Base-by-base conservation (phyloP, 371 early-diverging fungal species). In the Mucor indicus region DNA sequence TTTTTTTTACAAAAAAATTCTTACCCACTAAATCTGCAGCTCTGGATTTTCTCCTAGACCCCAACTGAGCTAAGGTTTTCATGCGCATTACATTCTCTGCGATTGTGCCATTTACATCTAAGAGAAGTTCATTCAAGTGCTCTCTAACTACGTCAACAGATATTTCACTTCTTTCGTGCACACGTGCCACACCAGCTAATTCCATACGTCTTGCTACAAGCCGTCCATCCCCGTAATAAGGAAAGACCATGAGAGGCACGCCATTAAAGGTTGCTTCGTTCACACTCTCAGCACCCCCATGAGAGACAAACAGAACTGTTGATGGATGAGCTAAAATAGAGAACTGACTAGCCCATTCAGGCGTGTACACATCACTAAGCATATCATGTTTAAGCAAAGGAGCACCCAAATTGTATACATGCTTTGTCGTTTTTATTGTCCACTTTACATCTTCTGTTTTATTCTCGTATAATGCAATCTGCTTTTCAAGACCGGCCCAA, bases 241-340 rank as follows among this genome's bases (percentile, higher is more conserved):
- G 70, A 17, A 52, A 36, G 0, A 57, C 42, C 10, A 65, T 37
- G 8, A 67, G 41, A 9, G 54, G 67, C 12, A 47, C 56, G 2
- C 65, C 62, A 23, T 54, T 46, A 29, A 43, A 65, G 0, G 63
- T 35, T 0, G 60, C 52, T 53, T 74, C 75, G 32, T 60, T 54
- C 0, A 60, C 20, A 15, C 66, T 65, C 22, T 53, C 61, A 3
- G 63, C 56, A 16, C 70, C 75, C 23, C 75, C 64, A 44, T 74
- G 75, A 2, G 64, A 57, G 3, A 74, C 43, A 48, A 74, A 74
- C 16, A 67, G 29, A 4, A 31, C 45, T 3, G 65, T 67, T 0
- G 65, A 50, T 0, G 56, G 42, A 42, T 74, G 75, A 10, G 43
- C 35, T 2, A 74, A 44, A 8, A 74, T 44, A 9, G 68, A 53